Conservation (phyloP, 176 grass and related monocot species). For the Oryza glaberrima region DNA sequence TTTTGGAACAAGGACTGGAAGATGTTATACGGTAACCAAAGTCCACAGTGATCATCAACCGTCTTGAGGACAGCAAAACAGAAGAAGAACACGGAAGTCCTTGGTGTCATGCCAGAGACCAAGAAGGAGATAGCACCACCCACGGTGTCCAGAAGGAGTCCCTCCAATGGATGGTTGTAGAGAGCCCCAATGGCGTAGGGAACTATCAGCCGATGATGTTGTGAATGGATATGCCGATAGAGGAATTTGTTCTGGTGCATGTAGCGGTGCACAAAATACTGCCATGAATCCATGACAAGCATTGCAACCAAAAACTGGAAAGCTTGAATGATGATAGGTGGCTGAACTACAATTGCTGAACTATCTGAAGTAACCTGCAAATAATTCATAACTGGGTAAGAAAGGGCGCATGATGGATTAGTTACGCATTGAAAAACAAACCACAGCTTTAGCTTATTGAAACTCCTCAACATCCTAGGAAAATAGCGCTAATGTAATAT, state of each 20-base stretch:
- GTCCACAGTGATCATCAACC: constrained; percentile 77
- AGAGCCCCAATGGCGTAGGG: constrained; percentile 90
- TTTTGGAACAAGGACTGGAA: constrained; percentile 80
- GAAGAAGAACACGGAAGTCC: constrained; percentile 80
- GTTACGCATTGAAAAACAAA: not conserved
- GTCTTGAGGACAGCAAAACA: constrained; percentile 79
- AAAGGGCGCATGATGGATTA: not conserved
- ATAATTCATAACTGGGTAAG: constrained; percentile 21
- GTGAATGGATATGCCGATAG: constrained; percentile 77
- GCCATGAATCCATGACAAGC: constrained; percentile 89
- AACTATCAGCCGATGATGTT: constrained; percentile 78
- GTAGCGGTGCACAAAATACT: constrained; percentile 89
- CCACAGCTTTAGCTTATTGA: not conserved
- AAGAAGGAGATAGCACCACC: constrained; percentile 88
- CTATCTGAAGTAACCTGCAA: constrained; percentile 75
- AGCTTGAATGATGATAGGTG: constrained; percentile 57
- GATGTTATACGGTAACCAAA: constrained; percentile 78
- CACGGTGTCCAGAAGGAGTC: constrained; percentile 83
- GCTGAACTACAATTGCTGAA: constrained; percentile 60
- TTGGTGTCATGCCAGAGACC: constrained; percentile 77
- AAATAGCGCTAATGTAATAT: not conserved
- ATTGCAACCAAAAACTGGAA: constrained; percentile 82
- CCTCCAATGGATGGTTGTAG: constrained; percentile 93
- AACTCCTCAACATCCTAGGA: constrained; percentile 6
- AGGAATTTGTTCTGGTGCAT: constrained; percentile 98